Evolutionary conservation across 164 flowering plant genomes (phyloP), one percentile per base, ranked within the genome.

Genomic region (Paratinospora sagittata): DNA sequence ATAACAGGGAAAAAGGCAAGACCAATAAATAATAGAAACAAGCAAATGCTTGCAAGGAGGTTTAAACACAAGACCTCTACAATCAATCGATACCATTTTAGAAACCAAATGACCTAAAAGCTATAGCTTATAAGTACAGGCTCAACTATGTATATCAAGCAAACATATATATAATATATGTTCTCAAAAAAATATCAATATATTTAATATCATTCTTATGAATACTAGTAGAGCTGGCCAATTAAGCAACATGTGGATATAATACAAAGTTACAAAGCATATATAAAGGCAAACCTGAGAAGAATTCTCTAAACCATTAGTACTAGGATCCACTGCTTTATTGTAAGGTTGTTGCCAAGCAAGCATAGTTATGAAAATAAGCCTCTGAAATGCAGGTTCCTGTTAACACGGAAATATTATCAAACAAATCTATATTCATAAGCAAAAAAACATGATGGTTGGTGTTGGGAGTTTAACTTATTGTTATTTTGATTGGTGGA

Each of bases 331-430:
- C 63, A 52, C 67, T 43, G 75, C 78, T 63, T 78, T 79, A 36
- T 70, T n/a, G 67, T 88, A 86, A 12, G 97, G 97, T 72, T 83
- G 85, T 77, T 88, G 85, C 99, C 99, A 95, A 11, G 97, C 99
- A 74, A 92, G 90, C 99, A 95, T 92, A 8, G 99, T 92, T 72
- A 91, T 80, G 75, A 89, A 95, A 75, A 92, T 83, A 70, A 95
- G 85, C 71, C 85, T 86, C 79, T 85, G 96, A 73, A 95, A 95
- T 70, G 97, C 96, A 78, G 88, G 89, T 70, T 92, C 97, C 99
- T 95, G 87, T 14, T 74, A 24, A 68, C 8, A 74, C 9, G 69
- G 26, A 30, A 65, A 66, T n/a, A 37, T 61, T 30, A 63, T 27
- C 23, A 17, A 12, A 75, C 34, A 27, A 70, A n/a, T 27, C 21